A percentile compares a stretch with the other conserved stretches of the same genome.
Conservation (phyloP, 805 yeast species). For the Candida golubevii region DNA sequence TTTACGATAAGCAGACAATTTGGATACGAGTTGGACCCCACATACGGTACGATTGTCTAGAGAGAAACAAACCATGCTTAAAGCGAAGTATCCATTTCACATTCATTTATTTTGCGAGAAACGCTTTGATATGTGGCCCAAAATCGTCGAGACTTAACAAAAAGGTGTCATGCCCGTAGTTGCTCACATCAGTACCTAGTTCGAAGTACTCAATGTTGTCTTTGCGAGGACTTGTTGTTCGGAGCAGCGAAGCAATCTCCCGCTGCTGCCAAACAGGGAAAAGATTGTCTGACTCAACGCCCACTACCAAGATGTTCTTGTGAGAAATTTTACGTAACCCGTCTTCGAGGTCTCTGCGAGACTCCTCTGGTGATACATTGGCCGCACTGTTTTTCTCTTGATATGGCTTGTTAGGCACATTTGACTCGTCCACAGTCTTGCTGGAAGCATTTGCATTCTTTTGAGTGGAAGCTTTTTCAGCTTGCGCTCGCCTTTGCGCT, state of each 20-base stretch:
- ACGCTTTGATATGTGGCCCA: slow-evolving; percentile 68
- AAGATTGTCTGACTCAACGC: slow-evolving; percentile 88
- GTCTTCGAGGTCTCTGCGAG: slow-evolving; percentile 53
- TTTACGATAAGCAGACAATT: slow-evolving; percentile 47
- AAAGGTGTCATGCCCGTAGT: slow-evolving; percentile 91
- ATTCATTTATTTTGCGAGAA: slow-evolving; percentile 38
- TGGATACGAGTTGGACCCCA: slow-evolving; percentile 62
- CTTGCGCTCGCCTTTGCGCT: slow-evolving; percentile 31
- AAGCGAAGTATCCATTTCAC: background rate
- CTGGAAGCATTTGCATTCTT: slow-evolving; percentile 4
- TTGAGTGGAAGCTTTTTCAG: slow-evolving; percentile 21
- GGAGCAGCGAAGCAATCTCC: slow-evolving; percentile 65
- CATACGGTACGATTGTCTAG: slow-evolving; percentile 46
- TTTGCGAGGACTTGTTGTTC: slow-evolving; percentile 23
- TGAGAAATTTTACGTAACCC: slow-evolving; percentile 65
- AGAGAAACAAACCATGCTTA: too few species aligned
- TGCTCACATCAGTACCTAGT: slow-evolving; percentile 68
- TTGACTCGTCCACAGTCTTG: slow-evolving; percentile 6
- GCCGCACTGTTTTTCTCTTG: slow-evolving; percentile 47
- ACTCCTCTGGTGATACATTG: slow-evolving; percentile 49
- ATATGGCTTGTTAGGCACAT: slow-evolving; percentile 49
- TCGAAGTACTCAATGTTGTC: slow-evolving; percentile 57
- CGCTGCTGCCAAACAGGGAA: slow-evolving; percentile 95
- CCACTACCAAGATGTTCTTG: slow-evolving; percentile 70
- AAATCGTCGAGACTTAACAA: slow-evolving; percentile 72